These are phyloP conservation scores for Populus euphratica DNA, from an alignment of 345 rosid species.

Conservation along the genomic window DNA sequence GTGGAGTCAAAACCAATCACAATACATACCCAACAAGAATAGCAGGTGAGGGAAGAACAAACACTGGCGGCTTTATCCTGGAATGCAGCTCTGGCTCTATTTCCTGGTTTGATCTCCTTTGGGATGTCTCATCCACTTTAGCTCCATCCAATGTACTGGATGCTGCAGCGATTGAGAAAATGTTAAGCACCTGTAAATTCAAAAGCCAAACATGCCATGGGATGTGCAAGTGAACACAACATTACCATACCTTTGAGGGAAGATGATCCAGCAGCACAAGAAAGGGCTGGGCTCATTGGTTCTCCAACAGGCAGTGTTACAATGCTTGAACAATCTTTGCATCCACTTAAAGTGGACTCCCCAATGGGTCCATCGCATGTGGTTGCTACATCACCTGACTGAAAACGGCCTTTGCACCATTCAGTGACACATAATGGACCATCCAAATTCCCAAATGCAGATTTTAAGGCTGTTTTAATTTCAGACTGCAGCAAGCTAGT, in stretches of 20 bases:
- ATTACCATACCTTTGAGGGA: slow-evolving; percentile 44
- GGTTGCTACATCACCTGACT: slow-evolving; percentile 49
- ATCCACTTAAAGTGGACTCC: slow-evolving; percentile 70
- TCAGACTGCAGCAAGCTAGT: slow-evolving; percentile 85
- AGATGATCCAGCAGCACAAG: slow-evolving; percentile 56
- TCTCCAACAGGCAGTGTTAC: slow-evolving; percentile 46
- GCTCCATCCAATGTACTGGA: slow-evolving; percentile 51
- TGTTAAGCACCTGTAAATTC: slow-evolving; percentile 8
- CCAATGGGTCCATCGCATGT: slow-evolving; percentile 68
- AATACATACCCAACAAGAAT: slow-evolving; percentile 85
- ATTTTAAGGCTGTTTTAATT: slow-evolving; percentile 76
- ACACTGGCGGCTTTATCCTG: slow-evolving; percentile 63
- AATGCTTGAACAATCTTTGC: slow-evolving; percentile 57
- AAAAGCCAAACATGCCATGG: neutral
- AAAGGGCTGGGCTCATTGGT: slow-evolving; percentile 54
- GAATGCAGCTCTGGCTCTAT: slow-evolving; percentile 62
- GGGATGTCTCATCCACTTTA: slow-evolving; percentile 66
- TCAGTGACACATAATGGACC: slow-evolving; percentile 87
- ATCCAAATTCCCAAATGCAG: slow-evolving; percentile 77
- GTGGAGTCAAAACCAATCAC: neutral
- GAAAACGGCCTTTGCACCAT: slow-evolving; percentile 94
- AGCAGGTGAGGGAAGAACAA: slow-evolving; percentile 86
- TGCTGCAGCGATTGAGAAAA: slow-evolving; percentile 27
- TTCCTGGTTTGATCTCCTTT: slow-evolving; percentile 66
- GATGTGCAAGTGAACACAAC: neutral